phyloP scores from a whole-genome alignment of 73 alveolate species.

The Paraurostyla sp. region DNA sequence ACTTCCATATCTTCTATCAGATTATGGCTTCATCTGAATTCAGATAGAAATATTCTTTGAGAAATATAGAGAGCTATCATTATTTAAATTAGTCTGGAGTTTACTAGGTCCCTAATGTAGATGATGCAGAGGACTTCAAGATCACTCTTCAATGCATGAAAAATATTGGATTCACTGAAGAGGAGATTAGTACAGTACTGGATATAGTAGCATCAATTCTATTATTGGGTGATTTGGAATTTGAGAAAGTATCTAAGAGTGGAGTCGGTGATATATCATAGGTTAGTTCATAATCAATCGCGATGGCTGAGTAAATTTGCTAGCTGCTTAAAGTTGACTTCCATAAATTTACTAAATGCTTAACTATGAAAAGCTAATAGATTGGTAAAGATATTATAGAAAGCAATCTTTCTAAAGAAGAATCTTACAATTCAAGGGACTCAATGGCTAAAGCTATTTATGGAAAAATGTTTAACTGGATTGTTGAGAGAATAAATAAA shows the following conservation, averaged over 20 bases:
- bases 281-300: conserved; percentile 19
- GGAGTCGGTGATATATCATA: conserved; percentile 63
- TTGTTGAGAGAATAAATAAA: conserved; percentile 80
- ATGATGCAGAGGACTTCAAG: conserved; percentile 79
- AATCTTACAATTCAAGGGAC: conserved; percentile 89
- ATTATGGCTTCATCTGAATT: conserved; percentile 75
- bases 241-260: conserved; percentile 60
- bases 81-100: conserved; percentile 74
- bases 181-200: conserved; percentile 82
- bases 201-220: conserved; percentile 83
- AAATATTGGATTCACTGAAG: conserved; percentile 85
- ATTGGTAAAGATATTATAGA: conserved; percentile 73
- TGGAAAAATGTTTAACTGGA: conserved; percentile 92
- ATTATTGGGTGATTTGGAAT: conserved; percentile 89
- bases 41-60: conserved; percentile 72
- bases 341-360: conserved; percentile 70
- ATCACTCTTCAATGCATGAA: conserved; percentile 91
- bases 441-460: conserved; percentile 94
- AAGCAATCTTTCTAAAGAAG: conserved; percentile 70
- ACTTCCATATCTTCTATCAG: conserved; percentile 92
- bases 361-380: conserved; percentile 65
- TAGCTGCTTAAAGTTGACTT: conserved; percentile 59
- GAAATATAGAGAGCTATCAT: conserved; percentile 77
- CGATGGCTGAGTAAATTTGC: conserved; percentile 12
- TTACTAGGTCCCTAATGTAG: conserved; percentile 75